Evolutionary conservation across 2,329 filamentous ascomycete genomes (phyloP), one percentile per base, ranked within the genome.

Genomic region (Alternaria sp.): DNA sequence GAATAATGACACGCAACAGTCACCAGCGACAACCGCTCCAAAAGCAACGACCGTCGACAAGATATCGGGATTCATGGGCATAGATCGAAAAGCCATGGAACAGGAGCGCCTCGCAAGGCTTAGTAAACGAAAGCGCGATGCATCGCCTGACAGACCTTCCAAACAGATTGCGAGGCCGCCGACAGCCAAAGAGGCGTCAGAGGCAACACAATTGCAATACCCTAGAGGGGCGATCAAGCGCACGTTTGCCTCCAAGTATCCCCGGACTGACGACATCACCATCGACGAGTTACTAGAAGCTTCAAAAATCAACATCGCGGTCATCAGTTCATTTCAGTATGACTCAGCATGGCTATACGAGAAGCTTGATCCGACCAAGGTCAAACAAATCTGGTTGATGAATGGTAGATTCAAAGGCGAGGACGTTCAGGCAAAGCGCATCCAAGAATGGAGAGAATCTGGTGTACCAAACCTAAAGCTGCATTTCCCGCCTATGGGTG

Each of bases 301-400:
- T 60, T 79, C 86, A 2, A 83, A 88, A 11, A 81, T 98, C 8
- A 81, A 90, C 50, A 85, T 92, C 37, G 93, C 92, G 1, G 85
- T 98, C 0, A 79, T 98, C 5, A 96, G 93, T 67, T 91, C 94
- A 0, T 98, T 90, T 67, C 87, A 94, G 72, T 95, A 91, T 88
- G 90, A 98, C 62, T 85, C 89, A 13, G 84, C 90, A 28, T 97
- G 92, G 91, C 76, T 94, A 0, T 67, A 73, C 14, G 76, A 84
- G 5, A 96, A 95, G 73, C 75, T 96, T 28, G 82, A 92, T 23
- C 81, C 91, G 4, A 61, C 65, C 3, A 76, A 73, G n/a, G 80
- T 79, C 8, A 83, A 82, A 48, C 78, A 82, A 51, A 72, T 83
- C 17, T 81, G 89, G 65, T 78, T 89, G 21, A 86, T 90, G 82